phyloP scores from a whole-genome alignment of 768 basidiomycete genomes.

The Suillus ampliporus region DNA sequence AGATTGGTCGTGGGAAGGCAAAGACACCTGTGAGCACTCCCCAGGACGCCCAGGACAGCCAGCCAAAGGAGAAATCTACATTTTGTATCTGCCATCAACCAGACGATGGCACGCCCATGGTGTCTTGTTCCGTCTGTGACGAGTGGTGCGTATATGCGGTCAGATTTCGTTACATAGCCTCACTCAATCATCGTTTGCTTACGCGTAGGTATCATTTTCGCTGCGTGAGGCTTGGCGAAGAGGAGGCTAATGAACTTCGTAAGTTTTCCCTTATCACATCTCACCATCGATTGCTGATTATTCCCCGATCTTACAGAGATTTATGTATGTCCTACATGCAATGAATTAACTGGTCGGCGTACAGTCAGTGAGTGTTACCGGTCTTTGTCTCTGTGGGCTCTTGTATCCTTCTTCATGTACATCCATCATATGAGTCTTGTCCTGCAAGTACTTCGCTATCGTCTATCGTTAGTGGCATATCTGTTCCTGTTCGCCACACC shows the following conservation, averaged over 20 bases:
- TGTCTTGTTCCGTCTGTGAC: constrained; percentile 70
- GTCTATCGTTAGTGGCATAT: constrained; percentile 37
- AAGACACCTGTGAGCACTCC: constrained; percentile 26
- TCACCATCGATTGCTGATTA: constrained; percentile 19
- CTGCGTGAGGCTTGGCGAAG: constrained; percentile 68
- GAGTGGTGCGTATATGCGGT: constrained; percentile 62
- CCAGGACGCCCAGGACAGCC: constrained; percentile 25
- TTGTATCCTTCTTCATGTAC: constrained; percentile 35
- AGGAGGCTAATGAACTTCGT: constrained; percentile 81
- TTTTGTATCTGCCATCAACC: constrained; percentile 70
- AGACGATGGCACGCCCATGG: constrained; percentile 85
- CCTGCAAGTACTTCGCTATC: constrained; percentile 41
- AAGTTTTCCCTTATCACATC: constrained; percentile 40
- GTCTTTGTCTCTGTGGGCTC: constrained; percentile 29
- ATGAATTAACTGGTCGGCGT: constrained; percentile 62
- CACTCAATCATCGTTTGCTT: constrained; percentile 13
- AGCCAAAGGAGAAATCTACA: constrained; percentile 29
- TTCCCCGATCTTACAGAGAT: constrained; percentile 48
- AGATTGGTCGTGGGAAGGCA: constrained; percentile 25
- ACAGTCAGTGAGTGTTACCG: constrained; percentile 78
- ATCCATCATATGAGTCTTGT: constrained; percentile 44
- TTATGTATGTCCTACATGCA: constrained; percentile 63
- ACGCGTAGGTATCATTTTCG: constrained; percentile 79
- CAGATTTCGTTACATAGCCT: constrained; percentile 3
- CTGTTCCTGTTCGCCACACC: constrained; percentile 38